These are phyloP conservation scores for Populus davidiana DNA, from an alignment of 345 rosid genomes.

Conservation along the genomic window DNA sequence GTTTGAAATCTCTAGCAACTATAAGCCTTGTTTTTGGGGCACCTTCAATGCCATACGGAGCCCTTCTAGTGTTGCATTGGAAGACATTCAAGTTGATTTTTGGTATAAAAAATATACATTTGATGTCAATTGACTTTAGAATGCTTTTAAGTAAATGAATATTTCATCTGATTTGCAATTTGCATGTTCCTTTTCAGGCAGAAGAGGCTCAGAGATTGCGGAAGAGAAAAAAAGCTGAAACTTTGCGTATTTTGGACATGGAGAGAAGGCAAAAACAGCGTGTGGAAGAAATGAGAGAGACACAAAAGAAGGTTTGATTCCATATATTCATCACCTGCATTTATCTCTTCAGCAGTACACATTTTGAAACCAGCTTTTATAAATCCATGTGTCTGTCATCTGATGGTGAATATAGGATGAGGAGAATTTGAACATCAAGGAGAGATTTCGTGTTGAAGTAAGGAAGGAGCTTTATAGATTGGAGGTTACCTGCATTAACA, in stretches of 20 bases:
- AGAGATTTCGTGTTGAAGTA: constrained; percentile 54
- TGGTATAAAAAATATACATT: neutral
- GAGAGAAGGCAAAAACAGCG: constrained; percentile 84
- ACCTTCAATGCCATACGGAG: neutral
- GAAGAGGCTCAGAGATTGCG: constrained; percentile 73
- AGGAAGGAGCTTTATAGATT: constrained; percentile 55
- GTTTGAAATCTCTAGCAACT: neutral
- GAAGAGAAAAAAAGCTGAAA: constrained; percentile 64
- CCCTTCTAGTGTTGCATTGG: neutral
- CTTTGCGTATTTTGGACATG: constrained; percentile 59
- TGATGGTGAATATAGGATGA: constrained; percentile 49
- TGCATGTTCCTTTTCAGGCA: constrained; percentile 42
- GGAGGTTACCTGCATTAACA: constrained; percentile 54
- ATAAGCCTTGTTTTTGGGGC: neutral
- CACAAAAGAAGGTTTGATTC: constrained; percentile 69
- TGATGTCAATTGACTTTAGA: neutral
- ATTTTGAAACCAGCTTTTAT: neutral
- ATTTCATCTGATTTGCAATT: neutral
- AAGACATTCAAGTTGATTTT: neutral
- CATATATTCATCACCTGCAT: neutral
- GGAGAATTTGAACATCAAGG: constrained; percentile 73
- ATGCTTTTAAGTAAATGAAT: neutral
- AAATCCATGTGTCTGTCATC: neutral
- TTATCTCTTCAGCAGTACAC: neutral
- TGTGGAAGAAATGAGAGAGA: constrained; percentile 78